These are phyloP conservation scores for Kodamaea arcana DNA, from an alignment of 1,139 yeast genomes.

Conservation along the genomic window DNA sequence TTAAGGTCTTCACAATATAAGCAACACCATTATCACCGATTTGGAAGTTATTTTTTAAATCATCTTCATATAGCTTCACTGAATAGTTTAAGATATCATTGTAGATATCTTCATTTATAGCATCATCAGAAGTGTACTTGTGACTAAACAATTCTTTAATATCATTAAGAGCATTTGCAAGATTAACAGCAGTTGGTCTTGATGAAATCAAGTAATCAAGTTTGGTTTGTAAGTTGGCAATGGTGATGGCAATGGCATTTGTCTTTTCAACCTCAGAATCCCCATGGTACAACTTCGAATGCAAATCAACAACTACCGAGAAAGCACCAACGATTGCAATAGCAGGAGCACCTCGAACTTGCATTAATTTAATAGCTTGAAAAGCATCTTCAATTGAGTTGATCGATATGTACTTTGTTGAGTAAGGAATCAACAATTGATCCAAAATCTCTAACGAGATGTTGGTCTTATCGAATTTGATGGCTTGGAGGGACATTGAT, in stretches of 20 bases:
- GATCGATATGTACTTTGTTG: constrained; percentile 63
- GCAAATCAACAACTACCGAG: constrained; percentile 67
- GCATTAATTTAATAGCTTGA: constrained; percentile 81
- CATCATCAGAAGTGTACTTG: constrained; percentile 12
- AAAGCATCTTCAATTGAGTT: constrained; percentile 66
- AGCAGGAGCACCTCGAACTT: constrained; percentile 98
- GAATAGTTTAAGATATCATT: constrained; percentile 47
- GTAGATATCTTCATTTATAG: constrained; percentile 27
- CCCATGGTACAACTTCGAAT: constrained; percentile 15
- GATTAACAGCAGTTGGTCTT: constrained; percentile 94
- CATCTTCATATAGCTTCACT: constrained; percentile 63
- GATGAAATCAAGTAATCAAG: constrained; percentile 69
- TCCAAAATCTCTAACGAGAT: constrained; percentile 62
- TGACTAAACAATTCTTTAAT: constrained; percentile 38
- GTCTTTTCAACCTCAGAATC: too few species aligned
- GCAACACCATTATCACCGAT: constrained; percentile 80
- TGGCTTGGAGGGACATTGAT: constrained; percentile 50
- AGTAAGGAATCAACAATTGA: constrained; percentile 78
- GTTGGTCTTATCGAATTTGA: constrained; percentile 52
- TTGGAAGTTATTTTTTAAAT: constrained; percentile 65
- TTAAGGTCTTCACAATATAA: constrained; percentile 52
- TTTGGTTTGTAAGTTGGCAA: constrained; percentile 34
- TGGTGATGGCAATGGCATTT: constrained; percentile 14
- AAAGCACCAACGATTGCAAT: constrained; percentile 93
- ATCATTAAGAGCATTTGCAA: constrained; percentile 71